Conservation (phyloP, 257 asterid species). For the Rhazya stricta region DNA sequence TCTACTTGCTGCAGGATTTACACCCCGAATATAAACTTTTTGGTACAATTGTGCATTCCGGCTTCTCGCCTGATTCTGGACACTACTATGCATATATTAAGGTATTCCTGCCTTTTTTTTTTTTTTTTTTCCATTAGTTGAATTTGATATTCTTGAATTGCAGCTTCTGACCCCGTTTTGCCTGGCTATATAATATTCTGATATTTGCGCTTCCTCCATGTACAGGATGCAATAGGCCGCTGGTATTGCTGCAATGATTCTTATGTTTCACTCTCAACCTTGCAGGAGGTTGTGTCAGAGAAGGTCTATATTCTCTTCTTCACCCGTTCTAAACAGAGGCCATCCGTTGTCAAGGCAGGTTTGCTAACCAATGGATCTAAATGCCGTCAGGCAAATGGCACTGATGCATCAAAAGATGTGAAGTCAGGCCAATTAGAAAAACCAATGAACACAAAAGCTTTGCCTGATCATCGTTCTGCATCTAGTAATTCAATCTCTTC, state of each 20-base stretch:
- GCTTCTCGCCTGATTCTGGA: slow-evolving; percentile 94
- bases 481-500: slow-evolving; percentile 21
- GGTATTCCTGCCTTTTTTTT: slow-evolving; percentile 40
- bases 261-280: slow-evolving; percentile 57
- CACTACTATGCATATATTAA: slow-evolving; percentile 97
- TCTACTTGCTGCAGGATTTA: slow-evolving; percentile 57
- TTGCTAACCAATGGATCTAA: slow-evolving; percentile 52
- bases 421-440: slow-evolving; percentile 39
- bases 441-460: slow-evolving; percentile 23
- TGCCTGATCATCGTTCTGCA: slow-evolving; percentile 32
- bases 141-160: slow-evolving; percentile 6
- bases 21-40: slow-evolving; percentile 84
- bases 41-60: slow-evolving; percentile 97
- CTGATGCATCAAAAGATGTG: slow-evolving; percentile 30
- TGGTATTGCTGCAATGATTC: slow-evolving; percentile 99
- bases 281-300: slow-evolving; percentile 88
- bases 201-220: slow-evolving; percentile 18
- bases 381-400: slow-evolving; percentile 51
- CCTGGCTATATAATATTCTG: slow-evolving; percentile 10
- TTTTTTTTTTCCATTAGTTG: no score
- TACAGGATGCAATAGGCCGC: slow-evolving; percentile 80
- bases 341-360: slow-evolving; percentile 39
- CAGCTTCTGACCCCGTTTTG: background rate
- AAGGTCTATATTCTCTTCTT: slow-evolving; percentile 88
- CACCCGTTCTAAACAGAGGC: slow-evolving; percentile 85